Conservation (phyloP, 805 yeast genomes). For the Ogataea ganodermae region DNA sequence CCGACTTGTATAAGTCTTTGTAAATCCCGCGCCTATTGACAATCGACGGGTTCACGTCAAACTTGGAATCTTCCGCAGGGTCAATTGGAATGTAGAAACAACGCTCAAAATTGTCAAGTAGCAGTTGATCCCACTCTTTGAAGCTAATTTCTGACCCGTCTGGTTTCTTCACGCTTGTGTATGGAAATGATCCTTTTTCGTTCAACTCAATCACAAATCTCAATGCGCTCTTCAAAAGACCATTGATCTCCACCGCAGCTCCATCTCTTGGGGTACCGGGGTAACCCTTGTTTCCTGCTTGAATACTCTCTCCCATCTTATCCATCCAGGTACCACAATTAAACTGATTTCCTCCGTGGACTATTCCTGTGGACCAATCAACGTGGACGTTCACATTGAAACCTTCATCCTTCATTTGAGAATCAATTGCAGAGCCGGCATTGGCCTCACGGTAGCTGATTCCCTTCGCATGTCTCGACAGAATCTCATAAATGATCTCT, state of each 20-base stretch:
- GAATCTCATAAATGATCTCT: constrained; percentile 80
- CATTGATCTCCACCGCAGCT: constrained; percentile 91
- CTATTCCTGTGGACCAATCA: constrained; percentile 87
- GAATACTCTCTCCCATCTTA: constrained; percentile 93
- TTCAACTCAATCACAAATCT: constrained; percentile 73
- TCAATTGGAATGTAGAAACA: constrained; percentile 75
- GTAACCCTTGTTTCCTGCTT: constrained; percentile 81
- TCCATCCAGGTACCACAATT: constrained; percentile 99
- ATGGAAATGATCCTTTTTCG: constrained; percentile 54
- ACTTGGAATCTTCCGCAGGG: constrained; percentile 59
- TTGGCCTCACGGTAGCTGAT: constrained; percentile 90
- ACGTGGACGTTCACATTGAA: constrained; percentile 79
- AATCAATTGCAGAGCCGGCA: constrained; percentile 85
- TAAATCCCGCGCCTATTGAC: constrained; percentile 92
- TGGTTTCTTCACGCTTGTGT: constrained; percentile 55
- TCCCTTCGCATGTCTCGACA: constrained; percentile 87
- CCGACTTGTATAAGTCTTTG: constrained; percentile 79
- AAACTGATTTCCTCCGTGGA: constrained; percentile 87
- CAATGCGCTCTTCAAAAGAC: constrained; percentile 78
- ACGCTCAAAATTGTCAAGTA: constrained; percentile 75
- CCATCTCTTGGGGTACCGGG: constrained; percentile 99
- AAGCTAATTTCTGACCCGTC: constrained; percentile 61
- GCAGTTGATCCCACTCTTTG: constrained; percentile 67
- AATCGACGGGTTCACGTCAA: constrained; percentile 59
- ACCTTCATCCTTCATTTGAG: constrained; percentile 91